Conservation (phyloP, 306 rosid species). For the Bauhinia variegata region DNA sequence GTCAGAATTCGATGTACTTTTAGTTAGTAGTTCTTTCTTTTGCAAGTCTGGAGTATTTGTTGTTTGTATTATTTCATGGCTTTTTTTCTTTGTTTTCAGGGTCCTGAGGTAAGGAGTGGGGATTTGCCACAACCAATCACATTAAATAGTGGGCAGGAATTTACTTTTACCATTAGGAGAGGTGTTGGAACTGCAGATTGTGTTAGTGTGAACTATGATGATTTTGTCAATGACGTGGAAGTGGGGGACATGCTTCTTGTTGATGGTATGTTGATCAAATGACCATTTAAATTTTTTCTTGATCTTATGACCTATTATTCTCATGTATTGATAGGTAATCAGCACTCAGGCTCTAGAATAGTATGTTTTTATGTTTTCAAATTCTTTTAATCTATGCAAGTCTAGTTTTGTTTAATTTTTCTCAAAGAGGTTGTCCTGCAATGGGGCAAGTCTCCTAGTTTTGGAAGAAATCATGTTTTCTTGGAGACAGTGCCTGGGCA, state of each 20-base stretch:
- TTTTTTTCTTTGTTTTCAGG: constrained; percentile 49
- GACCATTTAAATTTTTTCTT: not conserved
- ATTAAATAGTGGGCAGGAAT: constrained; percentile 71
- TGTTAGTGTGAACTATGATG: constrained; percentile 95
- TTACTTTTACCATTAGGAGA: constrained; percentile 83
- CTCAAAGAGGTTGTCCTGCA: not conserved
- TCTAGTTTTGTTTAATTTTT: not conserved
- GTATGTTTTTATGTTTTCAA: not conserved
- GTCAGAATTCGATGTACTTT: no score
- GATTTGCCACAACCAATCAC: constrained; percentile 81
- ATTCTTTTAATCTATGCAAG: no score
- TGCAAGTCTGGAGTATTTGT: no score
- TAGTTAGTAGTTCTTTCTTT: no score
- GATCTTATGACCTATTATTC: not conserved
- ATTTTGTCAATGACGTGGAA: constrained; percentile 88
- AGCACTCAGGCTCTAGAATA: not conserved
- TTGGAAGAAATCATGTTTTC: not conserved
- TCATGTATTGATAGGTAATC: not conserved
- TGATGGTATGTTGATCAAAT: constrained; percentile 58
- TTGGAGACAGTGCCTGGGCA: not conserved
- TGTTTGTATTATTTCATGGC: not conserved
- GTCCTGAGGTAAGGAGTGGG: constrained; percentile 97
- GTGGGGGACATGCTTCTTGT: constrained; percentile 88
- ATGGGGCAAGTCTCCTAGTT: not conserved
- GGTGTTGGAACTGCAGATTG: constrained; percentile 80